Conservation (phyloP, 176 grass and related monocot genomes). For the Leersia perrieri region DNA sequence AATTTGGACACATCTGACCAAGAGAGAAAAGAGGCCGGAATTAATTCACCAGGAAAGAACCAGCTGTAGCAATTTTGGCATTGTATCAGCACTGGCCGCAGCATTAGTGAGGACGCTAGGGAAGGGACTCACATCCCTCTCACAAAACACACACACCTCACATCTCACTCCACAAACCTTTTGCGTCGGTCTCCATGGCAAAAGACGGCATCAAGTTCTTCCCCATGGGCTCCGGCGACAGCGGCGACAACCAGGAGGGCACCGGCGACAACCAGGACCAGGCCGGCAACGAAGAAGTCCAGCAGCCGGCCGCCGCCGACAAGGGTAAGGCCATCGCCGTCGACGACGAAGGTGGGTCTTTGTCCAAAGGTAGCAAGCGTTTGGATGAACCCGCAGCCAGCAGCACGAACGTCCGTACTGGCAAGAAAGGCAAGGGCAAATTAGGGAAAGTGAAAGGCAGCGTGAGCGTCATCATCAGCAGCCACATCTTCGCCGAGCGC, state of each 20-base stretch:
- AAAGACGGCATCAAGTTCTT: not conserved
- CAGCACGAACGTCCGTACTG: no score
- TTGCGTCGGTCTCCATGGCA: slow-evolving; percentile 22
- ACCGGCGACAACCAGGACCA: not conserved
- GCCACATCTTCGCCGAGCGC: slow-evolving; percentile 43
- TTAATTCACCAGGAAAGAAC: not conserved
- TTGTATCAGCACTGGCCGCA: not conserved
- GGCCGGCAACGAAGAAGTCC: not conserved
- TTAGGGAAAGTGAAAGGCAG: no score
- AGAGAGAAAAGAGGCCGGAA: not conserved
- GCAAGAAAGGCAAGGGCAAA: no score
- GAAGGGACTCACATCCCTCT: not conserved
- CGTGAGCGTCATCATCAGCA: no score
- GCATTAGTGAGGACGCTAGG: not conserved
- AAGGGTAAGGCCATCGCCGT: not conserved
- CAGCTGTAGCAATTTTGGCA: not conserved
- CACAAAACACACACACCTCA: not conserved
- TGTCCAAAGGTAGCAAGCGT: slow-evolving; percentile 8
- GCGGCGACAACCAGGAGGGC: not conserved
- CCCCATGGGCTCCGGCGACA: slow-evolving; percentile 2
- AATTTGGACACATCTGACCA: not conserved
- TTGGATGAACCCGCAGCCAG: no score
- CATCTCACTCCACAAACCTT: not conserved
- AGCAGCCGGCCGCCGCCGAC: not conserved
- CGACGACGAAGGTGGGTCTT: not conserved